Evolutionary conservation across 2,329 filamentous ascomycete species (phyloP).

Genomic region (Penicillium sp.): DNA sequence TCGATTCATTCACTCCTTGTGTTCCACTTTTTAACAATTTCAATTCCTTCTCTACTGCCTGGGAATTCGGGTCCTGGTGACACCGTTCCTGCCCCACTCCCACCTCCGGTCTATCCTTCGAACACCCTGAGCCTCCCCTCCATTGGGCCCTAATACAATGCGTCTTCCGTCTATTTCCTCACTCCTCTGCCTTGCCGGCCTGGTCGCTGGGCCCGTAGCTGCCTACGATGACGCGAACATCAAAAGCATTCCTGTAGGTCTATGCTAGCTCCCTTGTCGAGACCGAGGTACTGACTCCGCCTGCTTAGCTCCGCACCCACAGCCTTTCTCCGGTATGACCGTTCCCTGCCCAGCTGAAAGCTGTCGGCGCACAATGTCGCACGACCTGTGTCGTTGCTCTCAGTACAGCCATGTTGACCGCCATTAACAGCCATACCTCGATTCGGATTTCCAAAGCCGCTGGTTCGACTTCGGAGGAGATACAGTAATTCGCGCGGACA

Average conservation of each 20-base stretch:
- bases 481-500: constrained; percentile 75
- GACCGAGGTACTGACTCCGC: constrained; percentile 19
- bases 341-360: background rate
- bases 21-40: constrained; percentile 1
- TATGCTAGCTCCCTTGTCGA: background rate
- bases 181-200: constrained; percentile 36
- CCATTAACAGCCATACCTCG: constrained; percentile 77
- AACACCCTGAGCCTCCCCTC: constrained; percentile 8
- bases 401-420: constrained; percentile 18
- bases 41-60: background rate
- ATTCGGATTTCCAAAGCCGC: constrained; percentile 95
- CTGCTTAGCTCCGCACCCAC: constrained; percentile 76
- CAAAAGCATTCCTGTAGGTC: constrained; percentile 65
- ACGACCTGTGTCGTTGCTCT: background rate
- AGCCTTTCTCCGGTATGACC: constrained; percentile 72
- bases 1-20: constrained; percentile 13
- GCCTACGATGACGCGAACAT: constrained; percentile 56
- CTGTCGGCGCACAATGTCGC: background rate
- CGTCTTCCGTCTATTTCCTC: constrained; percentile 36
- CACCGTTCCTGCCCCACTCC: constrained; percentile 16
- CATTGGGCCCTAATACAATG: constrained; percentile 26
- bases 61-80: constrained; percentile 27
- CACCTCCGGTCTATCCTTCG: constrained; percentile 25
- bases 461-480: constrained; percentile 99
- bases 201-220: constrained; percentile 33